Percentiles rank a stretch among this genome's conserved stretches.
Conservation (phyloP, 1,284 basidiomycete genomes). For the Thelephora terrestris region DNA sequence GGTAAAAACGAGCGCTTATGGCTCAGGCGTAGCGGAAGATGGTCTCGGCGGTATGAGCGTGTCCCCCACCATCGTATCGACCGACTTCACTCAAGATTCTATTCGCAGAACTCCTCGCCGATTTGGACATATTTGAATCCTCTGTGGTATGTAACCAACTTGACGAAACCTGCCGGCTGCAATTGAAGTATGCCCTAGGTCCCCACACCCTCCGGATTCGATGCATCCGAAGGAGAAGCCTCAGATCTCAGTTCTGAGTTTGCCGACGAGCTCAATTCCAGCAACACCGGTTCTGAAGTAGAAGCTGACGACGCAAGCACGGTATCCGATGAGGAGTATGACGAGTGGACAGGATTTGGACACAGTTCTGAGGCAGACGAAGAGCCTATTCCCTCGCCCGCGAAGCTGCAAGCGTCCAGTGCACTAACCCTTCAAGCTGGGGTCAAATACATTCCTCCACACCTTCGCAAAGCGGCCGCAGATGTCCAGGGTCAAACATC, state of each 20-base stretch:
- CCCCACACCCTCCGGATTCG: not conserved
- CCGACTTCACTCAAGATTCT: not conserved
- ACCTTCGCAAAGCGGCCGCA: constrained; percentile 37
- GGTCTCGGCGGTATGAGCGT: constrained; percentile 20
- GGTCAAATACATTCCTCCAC: constrained; percentile 54
- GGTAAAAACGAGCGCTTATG: constrained; percentile 17
- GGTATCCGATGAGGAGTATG: constrained; percentile 6
- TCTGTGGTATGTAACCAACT: constrained; percentile 1
- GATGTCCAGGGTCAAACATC: constrained; percentile 26
- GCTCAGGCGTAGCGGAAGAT: constrained; percentile 18
- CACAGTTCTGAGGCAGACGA: not conserved
- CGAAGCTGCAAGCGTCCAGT: not conserved
- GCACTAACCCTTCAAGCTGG: constrained; percentile 15
- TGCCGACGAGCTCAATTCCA: too few species aligned
- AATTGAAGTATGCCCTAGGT: not conserved
- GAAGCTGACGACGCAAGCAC: too few species aligned
- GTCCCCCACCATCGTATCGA: not conserved
- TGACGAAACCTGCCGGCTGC: not conserved
- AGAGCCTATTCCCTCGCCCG: not conserved
- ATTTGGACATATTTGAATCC: constrained; percentile 17
- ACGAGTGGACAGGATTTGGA: constrained; percentile 19
- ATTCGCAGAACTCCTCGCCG: constrained; percentile 16
- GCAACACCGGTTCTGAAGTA: too few species aligned
- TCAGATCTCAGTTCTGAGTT: too few species aligned
- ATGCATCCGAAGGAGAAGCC: too few species aligned